phyloP scores from a whole-genome alignment of 331 rosid genomes.

The Rosa hybrid region DNA sequence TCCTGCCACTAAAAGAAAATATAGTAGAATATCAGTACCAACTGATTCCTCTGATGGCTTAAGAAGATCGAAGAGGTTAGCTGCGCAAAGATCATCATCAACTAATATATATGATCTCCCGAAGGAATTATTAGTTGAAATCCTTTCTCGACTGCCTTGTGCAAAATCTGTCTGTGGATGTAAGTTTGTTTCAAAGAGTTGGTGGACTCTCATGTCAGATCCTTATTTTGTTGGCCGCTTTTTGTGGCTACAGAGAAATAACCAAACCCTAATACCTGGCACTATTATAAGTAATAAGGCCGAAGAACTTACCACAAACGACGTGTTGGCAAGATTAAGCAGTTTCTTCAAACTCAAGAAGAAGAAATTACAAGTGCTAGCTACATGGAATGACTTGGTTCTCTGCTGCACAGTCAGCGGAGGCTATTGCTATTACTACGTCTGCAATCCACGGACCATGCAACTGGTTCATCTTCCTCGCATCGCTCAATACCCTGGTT shows the following conservation, averaged over 20 bases:
- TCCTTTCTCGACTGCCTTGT: background rate
- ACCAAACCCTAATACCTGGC: background rate
- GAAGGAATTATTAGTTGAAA: background rate
- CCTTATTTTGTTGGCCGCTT: background rate
- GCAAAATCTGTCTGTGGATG: background rate
- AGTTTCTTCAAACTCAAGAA: background rate
- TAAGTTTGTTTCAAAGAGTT: background rate
- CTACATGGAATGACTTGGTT: conserved; percentile 3
- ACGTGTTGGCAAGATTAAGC: background rate
- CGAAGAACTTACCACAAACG: background rate
- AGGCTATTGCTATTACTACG: background rate
- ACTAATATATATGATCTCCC: background rate
- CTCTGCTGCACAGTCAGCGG: background rate
- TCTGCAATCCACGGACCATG: background rate
- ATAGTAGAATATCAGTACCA: no score
- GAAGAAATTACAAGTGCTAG: background rate
- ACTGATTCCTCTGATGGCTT: background rate
- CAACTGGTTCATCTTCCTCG: background rate
- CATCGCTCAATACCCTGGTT: no score
- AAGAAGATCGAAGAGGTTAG: background rate
- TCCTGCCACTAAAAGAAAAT: no score
- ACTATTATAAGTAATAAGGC: background rate
- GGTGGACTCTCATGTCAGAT: background rate
- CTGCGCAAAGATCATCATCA: background rate
- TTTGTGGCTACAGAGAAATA: background rate